Conservation (phyloP, 371 early-diverging fungal genomes). For the Mortierella sp. region DNA sequence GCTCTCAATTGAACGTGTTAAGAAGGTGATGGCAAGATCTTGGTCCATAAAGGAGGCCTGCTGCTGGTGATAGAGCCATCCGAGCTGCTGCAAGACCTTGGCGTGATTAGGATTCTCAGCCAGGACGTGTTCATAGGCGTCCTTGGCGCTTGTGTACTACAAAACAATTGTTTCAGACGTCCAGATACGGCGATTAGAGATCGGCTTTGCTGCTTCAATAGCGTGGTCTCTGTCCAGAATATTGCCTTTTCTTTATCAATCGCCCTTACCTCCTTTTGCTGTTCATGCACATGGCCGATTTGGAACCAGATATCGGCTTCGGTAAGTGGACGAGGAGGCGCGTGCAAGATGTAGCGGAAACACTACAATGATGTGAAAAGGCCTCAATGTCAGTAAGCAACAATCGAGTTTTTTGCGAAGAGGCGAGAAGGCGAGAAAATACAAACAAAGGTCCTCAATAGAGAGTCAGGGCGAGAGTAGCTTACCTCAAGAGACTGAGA, state of each 20-base stretch:
- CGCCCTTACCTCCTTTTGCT: slow-evolving; percentile 84
- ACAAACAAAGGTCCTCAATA: neutral
- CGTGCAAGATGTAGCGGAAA: slow-evolving; percentile 90
- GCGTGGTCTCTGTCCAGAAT: no score
- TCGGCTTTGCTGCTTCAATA: neutral
- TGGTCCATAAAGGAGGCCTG: slow-evolving; percentile 85
- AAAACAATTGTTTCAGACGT: neutral
- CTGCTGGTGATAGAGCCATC: slow-evolving; percentile 94
- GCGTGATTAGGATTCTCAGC: slow-evolving; percentile 93
- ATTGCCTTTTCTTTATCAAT: neutral
- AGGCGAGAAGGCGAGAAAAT: no score
- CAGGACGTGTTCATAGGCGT: slow-evolving; percentile 94
- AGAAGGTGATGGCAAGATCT: slow-evolving; percentile 85
- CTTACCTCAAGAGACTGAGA: slow-evolving; percentile 85
- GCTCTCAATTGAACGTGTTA: slow-evolving; percentile 86
- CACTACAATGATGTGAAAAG: slow-evolving; percentile 64
- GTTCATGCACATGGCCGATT: slow-evolving; percentile 97
- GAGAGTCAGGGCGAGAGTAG: no score
- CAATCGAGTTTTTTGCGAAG: no score
- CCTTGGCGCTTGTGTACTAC: slow-evolving; percentile 85
- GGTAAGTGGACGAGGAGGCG: slow-evolving; percentile 93
- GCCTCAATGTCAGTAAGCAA: no score
- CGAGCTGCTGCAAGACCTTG: slow-evolving; percentile 96
- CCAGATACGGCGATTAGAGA: neutral
- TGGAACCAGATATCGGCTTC: slow-evolving; percentile 98